phyloP scores from a whole-genome alignment of 345 rosid genomes.

The Eucalyptus cloeziana region DNA sequence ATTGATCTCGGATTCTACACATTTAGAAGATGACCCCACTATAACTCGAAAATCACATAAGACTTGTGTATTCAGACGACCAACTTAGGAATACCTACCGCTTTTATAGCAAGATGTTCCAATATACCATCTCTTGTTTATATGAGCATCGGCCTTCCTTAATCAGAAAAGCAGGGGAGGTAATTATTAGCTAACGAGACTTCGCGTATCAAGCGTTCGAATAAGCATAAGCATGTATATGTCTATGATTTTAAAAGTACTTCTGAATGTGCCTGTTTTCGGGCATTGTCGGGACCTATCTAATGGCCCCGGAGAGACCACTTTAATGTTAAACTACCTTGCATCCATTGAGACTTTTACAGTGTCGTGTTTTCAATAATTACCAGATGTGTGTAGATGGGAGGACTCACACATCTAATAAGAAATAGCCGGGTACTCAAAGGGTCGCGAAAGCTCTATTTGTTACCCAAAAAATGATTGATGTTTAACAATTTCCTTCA shows the following conservation, averaged over 20 bases:
- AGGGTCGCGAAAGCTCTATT: neutral
- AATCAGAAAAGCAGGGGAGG: neutral
- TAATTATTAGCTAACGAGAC: too few species aligned
- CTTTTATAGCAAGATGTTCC: neutral
- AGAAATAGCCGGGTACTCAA: neutral
- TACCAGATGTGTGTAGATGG: neutral
- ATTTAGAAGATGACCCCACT: too few species aligned
- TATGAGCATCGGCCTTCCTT: neutral
- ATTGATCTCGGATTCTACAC: too few species aligned
- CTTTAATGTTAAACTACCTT: neutral
- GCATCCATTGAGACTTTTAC: neutral
- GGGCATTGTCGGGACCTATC: neutral
- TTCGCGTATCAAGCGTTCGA: too few species aligned
- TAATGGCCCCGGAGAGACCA: neutral
- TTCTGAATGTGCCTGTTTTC: too few species aligned
- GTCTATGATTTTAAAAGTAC: too few species aligned
- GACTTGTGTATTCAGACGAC: too few species aligned
- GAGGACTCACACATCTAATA: neutral
- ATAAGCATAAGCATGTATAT: too few species aligned
- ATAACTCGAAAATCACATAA: neutral
- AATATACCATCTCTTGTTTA: neutral
- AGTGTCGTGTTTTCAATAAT: neutral
- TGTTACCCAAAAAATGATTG: neutral
- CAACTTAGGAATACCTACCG: neutral
- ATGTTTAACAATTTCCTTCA: neutral